phyloP scores from a whole-genome alignment of 2,329 filamentous ascomycete genomes.

The Aspergillus eucalypticola region DNA sequence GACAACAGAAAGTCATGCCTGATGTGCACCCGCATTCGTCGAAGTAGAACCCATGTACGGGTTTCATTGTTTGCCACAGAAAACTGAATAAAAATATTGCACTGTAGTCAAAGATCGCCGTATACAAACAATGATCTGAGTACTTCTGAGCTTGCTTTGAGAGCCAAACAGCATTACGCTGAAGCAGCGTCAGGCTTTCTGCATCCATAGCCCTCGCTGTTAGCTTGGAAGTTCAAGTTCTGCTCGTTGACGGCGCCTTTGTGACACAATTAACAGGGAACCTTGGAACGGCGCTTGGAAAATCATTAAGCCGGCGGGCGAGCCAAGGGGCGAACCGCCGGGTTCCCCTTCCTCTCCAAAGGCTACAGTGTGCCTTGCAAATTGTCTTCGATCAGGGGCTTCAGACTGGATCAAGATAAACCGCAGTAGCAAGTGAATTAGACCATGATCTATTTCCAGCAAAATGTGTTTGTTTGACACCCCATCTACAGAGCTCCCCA shows the following conservation, averaged over 20 bases:
- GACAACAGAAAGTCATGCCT: background rate
- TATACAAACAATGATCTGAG: background rate
- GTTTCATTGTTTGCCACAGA: background rate
- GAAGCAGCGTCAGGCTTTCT: background rate
- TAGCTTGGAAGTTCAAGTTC: background rate
- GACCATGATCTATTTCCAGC: constrained; percentile 1
- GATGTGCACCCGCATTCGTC: background rate
- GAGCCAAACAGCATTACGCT: background rate
- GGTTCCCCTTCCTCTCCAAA: background rate
- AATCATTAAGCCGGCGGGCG: constrained; percentile 1
- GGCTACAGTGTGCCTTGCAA: background rate
- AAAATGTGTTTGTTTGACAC: background rate
- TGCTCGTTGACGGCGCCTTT: background rate
- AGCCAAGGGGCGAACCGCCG: background rate
- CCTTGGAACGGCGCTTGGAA: background rate
- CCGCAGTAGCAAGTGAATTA: background rate
- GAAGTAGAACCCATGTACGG: background rate
- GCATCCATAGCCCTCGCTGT: background rate
- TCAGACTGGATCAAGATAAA: background rate
- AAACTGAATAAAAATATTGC: background rate
- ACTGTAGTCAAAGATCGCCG: background rate
- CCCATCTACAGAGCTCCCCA: constrained; percentile 16
- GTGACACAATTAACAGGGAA: background rate
- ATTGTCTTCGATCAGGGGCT: background rate
- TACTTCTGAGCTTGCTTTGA: background rate